Evolutionary conservation across 2,329 filamentous ascomycete species (phyloP).

Genomic region (Beauveria pseudobassiana): DNA sequence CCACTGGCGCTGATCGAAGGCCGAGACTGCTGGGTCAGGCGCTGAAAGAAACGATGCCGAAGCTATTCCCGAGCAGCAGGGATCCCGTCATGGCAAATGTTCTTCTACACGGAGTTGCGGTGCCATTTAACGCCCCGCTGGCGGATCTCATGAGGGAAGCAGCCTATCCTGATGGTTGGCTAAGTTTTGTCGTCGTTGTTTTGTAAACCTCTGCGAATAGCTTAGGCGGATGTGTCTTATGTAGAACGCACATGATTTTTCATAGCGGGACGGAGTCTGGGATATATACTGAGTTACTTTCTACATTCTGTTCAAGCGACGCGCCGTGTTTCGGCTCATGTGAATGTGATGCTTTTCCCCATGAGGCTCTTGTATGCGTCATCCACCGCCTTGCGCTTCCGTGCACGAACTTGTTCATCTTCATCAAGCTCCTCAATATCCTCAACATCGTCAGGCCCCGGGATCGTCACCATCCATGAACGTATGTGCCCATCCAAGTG

Average conservation of each 20-base stretch:
- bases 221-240: background rate
- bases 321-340: conserved; percentile 16
- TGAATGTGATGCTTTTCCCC: conserved; percentile 61
- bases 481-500: conserved; percentile 80
- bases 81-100: conserved; percentile 79
- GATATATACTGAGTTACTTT: background rate
- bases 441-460: conserved; percentile 42
- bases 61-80: conserved; percentile 77
- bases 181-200: conserved; percentile 74
- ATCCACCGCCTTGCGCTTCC: conserved; percentile 71
- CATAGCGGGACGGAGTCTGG: background rate
- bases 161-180: conserved; percentile 87
- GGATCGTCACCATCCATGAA: conserved; percentile 61
- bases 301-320: background rate
- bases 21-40: conserved; percentile 62
- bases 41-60: conserved; percentile 66
- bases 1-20: conserved; percentile 28
- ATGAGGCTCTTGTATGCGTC: conserved; percentile 74
- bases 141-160: conserved; percentile 77
- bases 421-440: conserved; percentile 35
- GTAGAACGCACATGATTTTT: background rate
- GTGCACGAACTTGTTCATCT: conserved; percentile 40
- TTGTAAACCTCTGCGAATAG: conserved; percentile 30
- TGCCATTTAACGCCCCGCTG: conserved; percentile 73
- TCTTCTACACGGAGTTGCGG: conserved; percentile 74